Conservation (phyloP, 2,329 filamentous ascomycete species). For the Aureobasidium sp. region DNA sequence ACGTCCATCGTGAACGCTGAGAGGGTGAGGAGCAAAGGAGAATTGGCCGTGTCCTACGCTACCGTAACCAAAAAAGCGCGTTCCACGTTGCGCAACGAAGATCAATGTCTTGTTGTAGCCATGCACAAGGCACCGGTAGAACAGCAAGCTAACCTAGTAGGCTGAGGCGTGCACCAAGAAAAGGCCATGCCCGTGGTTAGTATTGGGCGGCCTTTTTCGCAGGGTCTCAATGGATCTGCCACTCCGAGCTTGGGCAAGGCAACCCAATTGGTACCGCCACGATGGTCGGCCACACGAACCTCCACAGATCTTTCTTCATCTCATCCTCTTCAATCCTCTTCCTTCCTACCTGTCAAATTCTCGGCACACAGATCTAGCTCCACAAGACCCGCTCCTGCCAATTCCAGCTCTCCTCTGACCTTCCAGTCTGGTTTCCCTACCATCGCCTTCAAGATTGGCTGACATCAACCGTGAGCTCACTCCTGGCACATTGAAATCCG, state of each 20-base stretch:
- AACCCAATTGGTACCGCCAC: not conserved
- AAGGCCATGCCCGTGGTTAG: not conserved
- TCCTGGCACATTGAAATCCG: not conserved
- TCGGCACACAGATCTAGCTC: not conserved
- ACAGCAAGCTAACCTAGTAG: not conserved
- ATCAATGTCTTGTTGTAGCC: not conserved
- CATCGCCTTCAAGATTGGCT: not conserved
- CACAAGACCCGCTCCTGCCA: not conserved
- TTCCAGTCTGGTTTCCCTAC: not conserved
- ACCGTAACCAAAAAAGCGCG: not conserved
- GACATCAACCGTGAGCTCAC: not conserved
- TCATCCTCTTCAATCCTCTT: not conserved
- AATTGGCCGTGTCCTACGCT: not conserved
- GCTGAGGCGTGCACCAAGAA: not conserved
- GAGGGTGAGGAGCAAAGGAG: not conserved
- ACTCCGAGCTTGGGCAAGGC: not conserved
- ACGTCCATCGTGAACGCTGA: conserved; percentile 8
- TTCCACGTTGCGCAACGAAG: not conserved
- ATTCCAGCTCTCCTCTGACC: not conserved
- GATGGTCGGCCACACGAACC: not conserved
- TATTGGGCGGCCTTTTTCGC: conserved; percentile 1
- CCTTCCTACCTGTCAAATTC: not conserved
- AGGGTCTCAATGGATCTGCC: not conserved
- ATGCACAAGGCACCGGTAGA: not conserved
- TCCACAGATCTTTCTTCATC: conserved; percentile 2